These are phyloP conservation scores for Coemansia sp. DNA, from an alignment of 192 early-diverging fungal species.

Conservation along the genomic window DNA sequence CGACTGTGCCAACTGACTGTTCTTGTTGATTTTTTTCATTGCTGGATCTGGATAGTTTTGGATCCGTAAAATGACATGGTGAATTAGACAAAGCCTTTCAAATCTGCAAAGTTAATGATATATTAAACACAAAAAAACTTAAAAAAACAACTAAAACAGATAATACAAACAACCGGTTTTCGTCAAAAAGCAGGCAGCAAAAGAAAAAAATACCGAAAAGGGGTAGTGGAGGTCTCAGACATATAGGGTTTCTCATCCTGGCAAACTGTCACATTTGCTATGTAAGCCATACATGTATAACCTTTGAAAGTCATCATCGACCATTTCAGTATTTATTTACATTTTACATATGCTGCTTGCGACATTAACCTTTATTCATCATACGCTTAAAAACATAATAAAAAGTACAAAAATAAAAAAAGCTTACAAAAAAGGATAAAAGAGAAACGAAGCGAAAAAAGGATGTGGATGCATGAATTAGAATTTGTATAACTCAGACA, in stretches of 20 bases:
- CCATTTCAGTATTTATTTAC: background rate
- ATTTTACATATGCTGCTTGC: background rate
- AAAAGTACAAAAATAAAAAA: background rate
- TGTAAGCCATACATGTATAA: constrained; percentile 51
- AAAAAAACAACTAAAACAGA: background rate
- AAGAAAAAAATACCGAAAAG: background rate
- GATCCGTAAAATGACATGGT: background rate
- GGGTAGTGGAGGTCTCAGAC: constrained; percentile 26
- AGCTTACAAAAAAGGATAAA: background rate
- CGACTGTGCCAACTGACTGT: background rate
- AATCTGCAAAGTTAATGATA: too few species aligned
- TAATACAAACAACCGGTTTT: background rate
- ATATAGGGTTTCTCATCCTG: constrained; percentile 22
- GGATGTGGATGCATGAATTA: too few species aligned
- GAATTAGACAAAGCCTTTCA: too few species aligned
- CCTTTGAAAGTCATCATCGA: constrained; percentile 9
- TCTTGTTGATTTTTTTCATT: background rate
- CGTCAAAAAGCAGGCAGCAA: background rate
- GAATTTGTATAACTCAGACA: too few species aligned
- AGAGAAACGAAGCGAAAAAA: background rate
- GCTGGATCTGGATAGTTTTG: background rate
- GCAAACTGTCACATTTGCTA: constrained; percentile 41
- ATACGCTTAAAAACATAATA: background rate
- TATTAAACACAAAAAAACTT: background rate
- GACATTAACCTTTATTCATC: background rate